Base-by-base conservation (phyloP, 2,329 filamentous ascomycete species). In the Tolypocladium tropicale region DNA sequence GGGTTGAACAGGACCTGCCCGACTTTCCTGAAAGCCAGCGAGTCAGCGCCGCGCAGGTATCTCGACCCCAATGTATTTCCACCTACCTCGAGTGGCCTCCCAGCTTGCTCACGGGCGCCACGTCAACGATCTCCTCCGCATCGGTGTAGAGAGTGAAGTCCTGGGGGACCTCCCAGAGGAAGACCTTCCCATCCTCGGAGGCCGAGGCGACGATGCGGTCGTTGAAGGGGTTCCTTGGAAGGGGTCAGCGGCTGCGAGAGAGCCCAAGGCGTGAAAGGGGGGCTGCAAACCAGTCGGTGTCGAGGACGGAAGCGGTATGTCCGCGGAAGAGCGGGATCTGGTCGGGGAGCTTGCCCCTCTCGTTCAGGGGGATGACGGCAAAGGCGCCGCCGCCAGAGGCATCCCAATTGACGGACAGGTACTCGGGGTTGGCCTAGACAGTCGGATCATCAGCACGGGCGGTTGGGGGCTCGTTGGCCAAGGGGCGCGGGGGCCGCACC, bases 1-100 rank as follows among this genome's bases (percentile, higher is more conserved):
- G 94, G 92, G 76, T 99, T 97, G 81, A 97, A 99, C 55, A 96
- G 83, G 63, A 99, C 93, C 73, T 99, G 94, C 59, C 94, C 94
- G 61, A 99, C 90, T 76, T 99, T 99, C 74, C 93, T 95, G 70
- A 55, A 28, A 6, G 41, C 18, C 16, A 34, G 48, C 36, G 18
- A 43, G 21, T 49, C n/a, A 51, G 32, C 33, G 18, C 16, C n/a
- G 12, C 12, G 12, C 11, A n/a, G 39, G 39, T 28, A n/a, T 49
- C 28, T 28, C 10, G 33, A 21, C 18, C 9, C 23, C 21, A 23
- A 5, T 5, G 9, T 23, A 49, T 11, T 32, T 39, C 37, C 48
- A 59, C 79, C 58, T 75, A 92, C 88, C 89, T 89, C 63, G 91
- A 86, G 72, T 99, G 94, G 12, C 93, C 94, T 53, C 83, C 81